Percentiles rank a stretch among this genome's conserved stretches.
Evolutionary conservation across 176 grass and related monocot genomes (phyloP).

Genomic region (Triticum dicoccoides): DNA sequence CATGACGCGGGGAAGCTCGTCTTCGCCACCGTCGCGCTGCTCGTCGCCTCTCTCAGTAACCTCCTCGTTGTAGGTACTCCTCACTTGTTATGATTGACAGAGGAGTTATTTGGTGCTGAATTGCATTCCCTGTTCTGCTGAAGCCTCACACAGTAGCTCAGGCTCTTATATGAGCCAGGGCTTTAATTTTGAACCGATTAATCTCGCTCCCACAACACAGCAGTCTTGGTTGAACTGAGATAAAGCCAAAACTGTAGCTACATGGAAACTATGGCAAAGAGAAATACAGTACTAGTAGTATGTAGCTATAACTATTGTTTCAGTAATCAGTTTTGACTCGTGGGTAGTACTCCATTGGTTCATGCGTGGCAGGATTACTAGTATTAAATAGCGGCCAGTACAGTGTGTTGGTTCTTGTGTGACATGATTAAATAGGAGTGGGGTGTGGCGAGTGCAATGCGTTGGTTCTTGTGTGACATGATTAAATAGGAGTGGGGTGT

Average conservation of each 20-base stretch:
- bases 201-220: background rate
- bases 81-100: conserved; percentile 12
- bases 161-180: background rate
- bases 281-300: background rate
- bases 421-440: background rate
- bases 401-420: background rate
- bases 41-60: conserved; percentile 81
- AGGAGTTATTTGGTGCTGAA: background rate
- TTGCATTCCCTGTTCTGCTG: background rate
- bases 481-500: background rate
- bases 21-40: conserved; percentile 71
- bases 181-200: background rate
- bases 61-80: conserved; percentile 82
- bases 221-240: background rate
- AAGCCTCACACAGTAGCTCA: background rate
- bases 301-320: background rate
- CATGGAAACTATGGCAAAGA: background rate
- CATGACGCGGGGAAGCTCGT: conserved; percentile 68
- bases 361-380: background rate
- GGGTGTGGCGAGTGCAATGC: background rate
- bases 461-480: background rate
- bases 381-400: background rate
- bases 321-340: background rate
- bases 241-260: background rate
- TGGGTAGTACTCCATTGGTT: background rate